Percentiles rank a stretch among this genome's conserved stretches.
Conservation (phyloP, 192 early-diverging fungal species). For the Piromyces finnis region DNA sequence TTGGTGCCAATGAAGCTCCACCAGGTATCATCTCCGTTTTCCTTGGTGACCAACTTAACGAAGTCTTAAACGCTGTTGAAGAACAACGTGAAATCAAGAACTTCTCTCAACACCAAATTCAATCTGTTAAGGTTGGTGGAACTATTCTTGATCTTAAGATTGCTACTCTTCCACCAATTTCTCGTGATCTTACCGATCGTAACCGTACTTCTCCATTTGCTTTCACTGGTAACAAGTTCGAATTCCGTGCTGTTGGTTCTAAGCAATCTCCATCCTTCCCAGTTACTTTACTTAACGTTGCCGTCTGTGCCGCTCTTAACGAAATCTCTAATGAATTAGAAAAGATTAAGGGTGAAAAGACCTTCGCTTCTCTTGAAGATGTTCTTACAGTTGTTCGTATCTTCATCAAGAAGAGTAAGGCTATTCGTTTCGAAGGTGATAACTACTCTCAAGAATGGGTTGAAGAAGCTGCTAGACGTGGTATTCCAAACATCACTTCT, state of each 20-base stretch:
- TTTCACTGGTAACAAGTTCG: conserved; percentile 99
- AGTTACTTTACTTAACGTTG: conserved; percentile 78
- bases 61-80: conserved; percentile 85
- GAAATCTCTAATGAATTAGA: conserved; percentile 54
- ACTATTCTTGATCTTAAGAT: conserved; percentile 92
- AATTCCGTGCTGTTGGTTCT: conserved; percentile 98
- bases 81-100: conserved; percentile 70
- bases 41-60: conserved; percentile 84
- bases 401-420: conserved; percentile 62
- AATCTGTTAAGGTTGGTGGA: conserved; percentile 84
- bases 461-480: conserved; percentile 78
- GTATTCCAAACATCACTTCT: conserved; percentile 86
- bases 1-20: conserved; percentile 96
- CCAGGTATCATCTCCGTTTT: conserved; percentile 95
- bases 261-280: conserved; percentile 97
- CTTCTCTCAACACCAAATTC: conserved; percentile 74
- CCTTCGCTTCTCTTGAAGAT: conserved; percentile 64
- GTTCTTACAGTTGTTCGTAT: conserved; percentile 72
- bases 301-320: conserved; percentile 64
- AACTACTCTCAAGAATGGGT: conserved; percentile 93
- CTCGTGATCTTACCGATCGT: conserved; percentile 97
- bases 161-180: conserved; percentile 71
- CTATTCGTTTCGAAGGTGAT: conserved; percentile 92
- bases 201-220: conserved; percentile 99
- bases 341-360: conserved; percentile 68